Conservation (phyloP, 1,284 basidiomycete species). For the Tremellales sp. region DNA sequence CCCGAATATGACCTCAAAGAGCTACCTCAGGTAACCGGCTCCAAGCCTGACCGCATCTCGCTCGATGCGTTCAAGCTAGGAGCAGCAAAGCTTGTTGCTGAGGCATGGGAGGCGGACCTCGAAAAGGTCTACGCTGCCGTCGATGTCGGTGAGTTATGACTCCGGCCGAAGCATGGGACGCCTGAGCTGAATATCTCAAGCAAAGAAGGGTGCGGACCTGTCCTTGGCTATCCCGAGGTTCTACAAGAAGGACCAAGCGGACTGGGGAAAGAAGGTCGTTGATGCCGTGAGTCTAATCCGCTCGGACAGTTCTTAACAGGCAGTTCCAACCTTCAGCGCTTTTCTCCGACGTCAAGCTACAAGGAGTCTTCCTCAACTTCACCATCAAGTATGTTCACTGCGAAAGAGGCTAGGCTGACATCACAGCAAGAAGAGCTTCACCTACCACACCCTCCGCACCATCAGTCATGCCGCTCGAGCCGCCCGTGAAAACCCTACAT, state of each 20-base stretch:
- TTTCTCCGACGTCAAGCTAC: constrained; percentile 57
- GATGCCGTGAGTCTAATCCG: constrained; percentile 59
- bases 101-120: constrained; percentile 63
- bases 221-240: constrained; percentile 89
- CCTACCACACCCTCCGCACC: constrained; percentile 72
- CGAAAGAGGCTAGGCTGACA: background rate
- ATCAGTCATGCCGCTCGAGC: constrained; percentile 64
- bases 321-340: constrained; percentile 52
- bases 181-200: constrained; percentile 35
- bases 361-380: constrained; percentile 81
- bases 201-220: constrained; percentile 89
- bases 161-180: background rate
- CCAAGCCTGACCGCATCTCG: constrained; percentile 66
- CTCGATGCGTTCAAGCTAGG: constrained; percentile 82
- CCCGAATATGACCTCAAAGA: constrained; percentile 30
- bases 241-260: constrained; percentile 66
- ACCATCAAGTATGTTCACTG: constrained; percentile 55
- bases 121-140: constrained; percentile 78
- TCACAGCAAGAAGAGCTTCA: constrained; percentile 57
- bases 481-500: constrained; percentile 29
- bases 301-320: constrained; percentile 51
- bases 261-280: constrained; percentile 69
- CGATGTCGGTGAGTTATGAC: constrained; percentile 55
- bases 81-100: constrained; percentile 71
- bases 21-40: constrained; percentile 59